Base-by-base conservation (phyloP, 352 stramenopile species). In the Pilasporangium apinafurcum region DNA sequence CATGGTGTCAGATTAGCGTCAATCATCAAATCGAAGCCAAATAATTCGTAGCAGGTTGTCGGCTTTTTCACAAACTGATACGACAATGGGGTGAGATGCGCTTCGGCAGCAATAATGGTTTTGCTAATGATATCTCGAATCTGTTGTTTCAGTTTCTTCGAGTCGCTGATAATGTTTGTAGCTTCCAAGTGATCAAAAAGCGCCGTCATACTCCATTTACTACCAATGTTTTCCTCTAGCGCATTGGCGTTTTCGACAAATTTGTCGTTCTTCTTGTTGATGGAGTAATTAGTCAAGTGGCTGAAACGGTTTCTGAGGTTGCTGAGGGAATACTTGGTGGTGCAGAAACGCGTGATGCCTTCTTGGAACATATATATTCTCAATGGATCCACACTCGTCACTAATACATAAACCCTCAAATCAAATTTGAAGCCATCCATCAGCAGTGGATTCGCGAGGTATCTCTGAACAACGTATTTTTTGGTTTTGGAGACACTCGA, bases 351-450 rank as follows among this genome's bases (percentile, higher is more conserved):
- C 10, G 73, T 71, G 22, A 96, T 73, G 1, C 86, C 86, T 48
- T 96, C 83, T 16, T 89, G 40, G 47, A 92, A 95, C 9, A 93
- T 41, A 41, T 95, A 96, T 35, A 91, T 77, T 20, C 83, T 67
- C 34, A 96, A 51, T 13, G 86, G 86, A 38, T 95, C 80, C 27
- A 95, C 54, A 34, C 67, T 86, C n/a, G 85, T 95, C 25, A 95
- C 80, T 5, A 95, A 37, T 2, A 95, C 82, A 54, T 96, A 96
- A 34, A 96, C 45, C 8, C 87, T 67, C 18, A 96, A 53, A 45
- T 96, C 87, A 40, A 96, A 96, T 53, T 96, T 96, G 62, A 75
- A 85, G n/a, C 80, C 71, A 24, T 85, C 74, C 22, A 95, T 65
- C 2, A 93, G 54, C 17, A 92, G 74, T 9, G 85, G 86, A 24